A percentile compares a stretch with the other conserved stretches of the same genome.
These are phyloP conservation scores for Phytophthora vignae DNA, from an alignment of 352 stramenopile species.

Conservation along the genomic window DNA sequence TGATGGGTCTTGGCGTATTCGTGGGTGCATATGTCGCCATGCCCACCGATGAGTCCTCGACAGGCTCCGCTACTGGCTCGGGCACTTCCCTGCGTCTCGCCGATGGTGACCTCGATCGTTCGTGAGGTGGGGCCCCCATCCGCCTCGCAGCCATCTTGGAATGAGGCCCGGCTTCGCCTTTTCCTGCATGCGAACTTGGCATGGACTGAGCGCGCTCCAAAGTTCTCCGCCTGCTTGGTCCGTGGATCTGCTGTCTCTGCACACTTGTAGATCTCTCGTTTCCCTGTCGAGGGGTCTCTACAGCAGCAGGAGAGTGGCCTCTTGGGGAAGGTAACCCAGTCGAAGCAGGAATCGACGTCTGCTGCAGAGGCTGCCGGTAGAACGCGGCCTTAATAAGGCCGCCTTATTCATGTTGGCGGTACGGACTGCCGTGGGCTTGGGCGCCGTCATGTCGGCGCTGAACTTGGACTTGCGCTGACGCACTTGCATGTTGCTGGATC, in stretches of 20 bases:
- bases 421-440: slow-evolving; percentile 3
- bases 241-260: slow-evolving; percentile 6
- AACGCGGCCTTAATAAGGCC: no score
- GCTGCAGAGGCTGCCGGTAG: background rate
- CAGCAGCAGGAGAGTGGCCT: slow-evolving; percentile 1
- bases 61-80: background rate
- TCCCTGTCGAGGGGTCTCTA: background rate
- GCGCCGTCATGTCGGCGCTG: background rate
- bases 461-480: slow-evolving; percentile 12
- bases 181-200: slow-evolving; percentile 1
- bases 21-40: background rate
- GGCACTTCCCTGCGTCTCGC: background rate
- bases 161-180: background rate
- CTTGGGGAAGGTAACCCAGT: background rate
- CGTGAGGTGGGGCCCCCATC: background rate
- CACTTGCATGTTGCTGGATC: slow-evolving; percentile 11
- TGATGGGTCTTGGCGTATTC: background rate
- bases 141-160: slow-evolving; percentile 13
- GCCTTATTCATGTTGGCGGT: slow-evolving; percentile 19
- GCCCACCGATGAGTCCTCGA: background rate
- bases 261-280: slow-evolving; percentile 1
- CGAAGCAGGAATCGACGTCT: background rate
- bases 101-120: slow-evolving; percentile 6
- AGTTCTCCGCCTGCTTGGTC: background rate
- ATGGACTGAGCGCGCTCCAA: slow-evolving; percentile 7